Percentiles rank a stretch among this genome's conserved stretches.
Evolutionary conservation across 202 grass and related monocot species (phyloP).

Genomic region (Bolboschoenoplectus hybrid): DNA sequence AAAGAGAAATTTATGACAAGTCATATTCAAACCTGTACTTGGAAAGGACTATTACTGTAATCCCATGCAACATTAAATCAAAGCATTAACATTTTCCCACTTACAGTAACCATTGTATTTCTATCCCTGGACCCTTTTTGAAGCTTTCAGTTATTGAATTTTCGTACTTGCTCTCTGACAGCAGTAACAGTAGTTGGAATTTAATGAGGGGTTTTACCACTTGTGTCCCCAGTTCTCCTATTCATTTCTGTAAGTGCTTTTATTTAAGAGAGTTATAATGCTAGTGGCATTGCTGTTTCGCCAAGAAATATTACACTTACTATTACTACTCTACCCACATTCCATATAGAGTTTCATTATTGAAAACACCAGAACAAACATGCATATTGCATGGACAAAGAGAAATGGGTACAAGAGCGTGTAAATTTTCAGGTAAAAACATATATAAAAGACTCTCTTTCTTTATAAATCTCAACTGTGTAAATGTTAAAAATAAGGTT

Average conservation of each 20-base stretch:
- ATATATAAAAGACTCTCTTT: background rate
- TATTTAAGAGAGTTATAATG: constrained; percentile 23
- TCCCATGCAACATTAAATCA: constrained; percentile 38
- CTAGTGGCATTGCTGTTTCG: constrained; percentile 20
- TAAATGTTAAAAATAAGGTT: background rate
- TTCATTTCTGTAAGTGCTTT: background rate
- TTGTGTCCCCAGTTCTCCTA: background rate
- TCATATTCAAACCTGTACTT: constrained; percentile 35
- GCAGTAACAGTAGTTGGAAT: constrained; percentile 22
- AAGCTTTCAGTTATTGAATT: constrained; percentile 1
- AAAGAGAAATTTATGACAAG: constrained; percentile 32
- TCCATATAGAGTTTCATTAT: background rate
- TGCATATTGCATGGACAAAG: background rate
- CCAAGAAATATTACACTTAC: constrained; percentile 6
- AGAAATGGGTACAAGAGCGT: background rate
- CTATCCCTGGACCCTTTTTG: background rate
- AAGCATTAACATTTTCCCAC: constrained; percentile 22
- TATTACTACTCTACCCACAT: background rate
- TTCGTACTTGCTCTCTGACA: background rate
- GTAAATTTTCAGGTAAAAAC: constrained; percentile 18
- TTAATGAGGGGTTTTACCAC: constrained; percentile 33
- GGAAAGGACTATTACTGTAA: constrained; percentile 20
- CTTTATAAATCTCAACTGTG: background rate
- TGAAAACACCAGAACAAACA: background rate
- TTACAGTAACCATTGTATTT: constrained; percentile 10